These are phyloP conservation scores for Lathyrus tuberosus DNA, from an alignment of 306 rosid genomes.

Conservation along the genomic window DNA sequence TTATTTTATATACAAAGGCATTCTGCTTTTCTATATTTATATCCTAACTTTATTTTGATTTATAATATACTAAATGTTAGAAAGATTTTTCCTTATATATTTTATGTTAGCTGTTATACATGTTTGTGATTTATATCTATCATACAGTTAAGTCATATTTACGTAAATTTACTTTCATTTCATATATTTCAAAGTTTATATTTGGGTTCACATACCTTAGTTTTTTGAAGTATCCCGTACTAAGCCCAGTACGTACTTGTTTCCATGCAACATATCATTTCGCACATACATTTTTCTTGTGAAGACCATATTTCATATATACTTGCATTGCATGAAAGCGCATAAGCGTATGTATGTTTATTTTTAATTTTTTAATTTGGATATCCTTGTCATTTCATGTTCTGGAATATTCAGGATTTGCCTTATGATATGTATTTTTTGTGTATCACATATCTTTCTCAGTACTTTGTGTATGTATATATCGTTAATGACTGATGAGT, in stretches of 20 bases:
- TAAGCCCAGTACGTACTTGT: too few species aligned
- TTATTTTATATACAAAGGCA: background rate
- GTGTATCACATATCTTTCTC: constrained; percentile 3
- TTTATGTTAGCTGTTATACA: too few species aligned
- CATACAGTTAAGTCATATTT: too few species aligned
- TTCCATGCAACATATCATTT: background rate
- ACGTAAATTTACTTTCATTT: too few species aligned
- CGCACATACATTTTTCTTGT: background rate
- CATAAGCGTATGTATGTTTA: background rate
- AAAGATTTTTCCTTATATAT: too few species aligned
- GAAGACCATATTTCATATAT: background rate
- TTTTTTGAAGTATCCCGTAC: too few species aligned
- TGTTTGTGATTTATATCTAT: too few species aligned
- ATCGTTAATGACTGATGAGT: constrained; percentile 1
- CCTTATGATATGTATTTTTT: constrained; percentile 13
- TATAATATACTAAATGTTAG: too few species aligned
- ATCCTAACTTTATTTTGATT: too few species aligned
- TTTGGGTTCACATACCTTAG: too few species aligned
- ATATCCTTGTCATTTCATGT: constrained; percentile 24
- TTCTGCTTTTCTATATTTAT: too few species aligned
- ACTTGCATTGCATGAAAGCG: constrained; percentile 10
- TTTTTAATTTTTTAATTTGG: constrained; percentile 2
- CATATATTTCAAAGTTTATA: too few species aligned
- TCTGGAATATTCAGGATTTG: constrained; percentile 4
- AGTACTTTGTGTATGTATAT: background rate